Base-by-base conservation (phyloP, 306 rosid species). In the Begonia fuchsioides region DNA sequence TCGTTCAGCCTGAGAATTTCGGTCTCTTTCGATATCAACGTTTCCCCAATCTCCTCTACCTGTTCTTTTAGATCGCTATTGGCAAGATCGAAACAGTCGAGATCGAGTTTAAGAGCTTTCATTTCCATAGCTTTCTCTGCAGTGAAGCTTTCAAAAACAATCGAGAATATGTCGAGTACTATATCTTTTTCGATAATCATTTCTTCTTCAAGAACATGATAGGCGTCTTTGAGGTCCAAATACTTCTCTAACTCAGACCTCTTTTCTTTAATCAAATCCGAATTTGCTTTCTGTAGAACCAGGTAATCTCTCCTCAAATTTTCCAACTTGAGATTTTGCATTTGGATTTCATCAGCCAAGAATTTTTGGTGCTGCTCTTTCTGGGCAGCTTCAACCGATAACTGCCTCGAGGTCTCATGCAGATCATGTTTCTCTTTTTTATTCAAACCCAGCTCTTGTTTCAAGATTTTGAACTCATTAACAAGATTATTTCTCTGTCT, bases 341-440 rank as follows among this genome's bases (percentile, higher is more conserved):
- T 56, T 55, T 67, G 73, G 73, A 82, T 38, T 56, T 69, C 68
- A 47, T 58, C 73, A 63, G 79, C 70, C 6, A 85, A 63, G 15
- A 15, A 39, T 38, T 67, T 67, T 70, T 75, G 83, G 57, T 49
- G 72, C 49, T 67, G 73, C 63, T 75, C 93, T 57, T 76, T 73
- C 63, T 55, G 57, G 49, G 51, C 66, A 73, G 67, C 64, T 75
- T 77, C 78, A 57, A 54, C 54, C 52, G 56, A 68, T 61, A 92
- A 68, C 56, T 67, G 60, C 72, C 15, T 63, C 47, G 73, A 76
- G 60, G 57, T 70, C 78, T 77, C 76, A 43, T 56, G 60, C 58
- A 92, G 86, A 46, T 75, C 78, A 38, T 69, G 71, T 59, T 75
- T 77, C 64, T 79, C 85, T 16, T 61, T 66, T 69, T 70, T 81